Conservation (phyloP, 805 yeast genomes). For the Monosporozyma servazzii region DNA sequence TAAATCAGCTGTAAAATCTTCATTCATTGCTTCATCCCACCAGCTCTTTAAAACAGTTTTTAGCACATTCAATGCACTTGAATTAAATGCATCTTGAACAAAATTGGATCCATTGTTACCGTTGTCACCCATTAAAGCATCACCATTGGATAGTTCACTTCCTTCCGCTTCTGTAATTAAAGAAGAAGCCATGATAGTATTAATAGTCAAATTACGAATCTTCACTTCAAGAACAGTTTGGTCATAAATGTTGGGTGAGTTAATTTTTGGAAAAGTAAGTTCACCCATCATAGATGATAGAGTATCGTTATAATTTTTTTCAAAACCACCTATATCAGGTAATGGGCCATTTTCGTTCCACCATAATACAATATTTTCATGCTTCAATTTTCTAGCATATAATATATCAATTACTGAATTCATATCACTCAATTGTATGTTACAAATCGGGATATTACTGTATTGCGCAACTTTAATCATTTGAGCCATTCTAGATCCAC, state of each 20-base stretch:
- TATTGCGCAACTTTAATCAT: constrained; percentile 58
- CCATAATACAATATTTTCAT: constrained; percentile 73
- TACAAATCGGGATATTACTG: constrained; percentile 79
- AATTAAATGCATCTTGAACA: constrained; percentile 76
- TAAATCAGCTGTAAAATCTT: constrained; percentile 65
- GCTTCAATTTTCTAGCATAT: constrained; percentile 67
- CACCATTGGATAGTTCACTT: constrained; percentile 53
- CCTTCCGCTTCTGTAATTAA: constrained; percentile 85
- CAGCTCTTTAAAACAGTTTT: constrained; percentile 71
- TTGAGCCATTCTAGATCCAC: constrained; percentile 65
- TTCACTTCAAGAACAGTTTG: constrained; percentile 72
- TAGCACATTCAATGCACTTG: constrained; percentile 60
- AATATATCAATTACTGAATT: constrained; percentile 75
- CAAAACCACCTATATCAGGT: constrained; percentile 80
- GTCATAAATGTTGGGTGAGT: constrained; percentile 69
- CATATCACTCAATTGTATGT: constrained; percentile 66
- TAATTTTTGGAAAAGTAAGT: constrained; percentile 60
- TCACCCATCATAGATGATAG: constrained; percentile 38
- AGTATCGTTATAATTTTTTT: constrained; percentile 48
- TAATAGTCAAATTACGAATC: constrained; percentile 70
- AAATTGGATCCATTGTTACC: constrained; percentile 29
- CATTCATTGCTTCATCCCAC: constrained; percentile 85
- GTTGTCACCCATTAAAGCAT: constrained; percentile 23
- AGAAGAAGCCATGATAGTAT: constrained; percentile 78
- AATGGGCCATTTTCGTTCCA: constrained; percentile 69